A percentile compares a stretch with the other conserved stretches of the same genome.
Evolutionary conservation across 805 yeast genomes (phyloP).

Genomic region (Barnettozyma vustinii): DNA sequence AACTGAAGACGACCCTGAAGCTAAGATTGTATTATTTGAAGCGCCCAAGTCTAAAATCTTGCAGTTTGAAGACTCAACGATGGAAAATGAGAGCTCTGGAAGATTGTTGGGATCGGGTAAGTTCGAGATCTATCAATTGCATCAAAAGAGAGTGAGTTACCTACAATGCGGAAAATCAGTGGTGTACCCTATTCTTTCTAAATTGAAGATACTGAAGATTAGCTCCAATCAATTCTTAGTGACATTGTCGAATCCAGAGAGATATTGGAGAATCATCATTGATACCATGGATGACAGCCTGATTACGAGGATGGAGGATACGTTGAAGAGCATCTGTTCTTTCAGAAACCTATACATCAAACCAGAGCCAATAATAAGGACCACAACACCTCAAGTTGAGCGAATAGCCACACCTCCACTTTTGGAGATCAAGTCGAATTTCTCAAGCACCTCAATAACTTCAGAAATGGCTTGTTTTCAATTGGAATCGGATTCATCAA

Average conservation of each 20-base stretch:
- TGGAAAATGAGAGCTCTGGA: slow-evolving; percentile 28
- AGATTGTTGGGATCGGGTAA: slow-evolving; percentile 55
- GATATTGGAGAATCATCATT: slow-evolving; percentile 60
- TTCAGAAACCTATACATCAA: slow-evolving; percentile 36
- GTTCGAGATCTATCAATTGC: slow-evolving; percentile 54
- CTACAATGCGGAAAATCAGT: slow-evolving; percentile 54
- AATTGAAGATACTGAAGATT: slow-evolving; percentile 50
- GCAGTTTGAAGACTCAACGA: slow-evolving; percentile 20
- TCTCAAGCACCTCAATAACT: slow-evolving; percentile 27
- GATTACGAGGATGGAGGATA: slow-evolving; percentile 24
- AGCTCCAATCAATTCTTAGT: slow-evolving; percentile 46
- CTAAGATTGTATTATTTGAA: slow-evolving; percentile 16
- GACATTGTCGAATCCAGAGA: slow-evolving; percentile 66
- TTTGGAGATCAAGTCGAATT: slow-evolving; percentile 7
- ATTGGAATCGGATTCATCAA: slow-evolving; percentile 30
- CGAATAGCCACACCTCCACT: neutral
- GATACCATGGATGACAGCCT: slow-evolving; percentile 17
- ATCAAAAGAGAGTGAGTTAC: slow-evolving; percentile 52
- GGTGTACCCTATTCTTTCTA: slow-evolving; percentile 70
- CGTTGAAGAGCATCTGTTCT: slow-evolving; percentile 29
- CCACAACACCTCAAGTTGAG: neutral
- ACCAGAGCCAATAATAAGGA: slow-evolving; percentile 1
- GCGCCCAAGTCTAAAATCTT: slow-evolving; percentile 19
- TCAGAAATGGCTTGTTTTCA: slow-evolving; percentile 34
- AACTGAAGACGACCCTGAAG: slow-evolving; percentile 10